Base-by-base conservation (phyloP, 257 asterid genomes). In the Euphrasia confusa region DNA sequence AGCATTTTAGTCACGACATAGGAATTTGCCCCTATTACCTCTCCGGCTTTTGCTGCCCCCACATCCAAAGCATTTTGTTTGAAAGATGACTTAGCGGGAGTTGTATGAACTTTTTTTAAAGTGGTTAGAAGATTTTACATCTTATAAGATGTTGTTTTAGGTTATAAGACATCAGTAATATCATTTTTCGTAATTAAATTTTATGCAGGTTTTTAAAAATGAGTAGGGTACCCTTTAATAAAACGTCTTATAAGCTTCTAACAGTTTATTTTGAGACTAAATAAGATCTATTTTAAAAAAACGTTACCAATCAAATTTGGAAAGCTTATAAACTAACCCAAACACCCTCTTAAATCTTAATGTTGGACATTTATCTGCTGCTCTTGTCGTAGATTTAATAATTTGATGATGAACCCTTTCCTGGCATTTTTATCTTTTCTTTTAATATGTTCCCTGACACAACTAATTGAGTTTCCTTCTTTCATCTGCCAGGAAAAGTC, bases 401-500 rank as follows among this genome's bases (percentile, higher is more conserved):
- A 28, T 68, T 44, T 54, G 52, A 12, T 21, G 47, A 28, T 12
- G 54, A 68, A 63, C 12, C 33, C 40, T 49, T 18, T 52, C 50
- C 50, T 52, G 65, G 18, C 33, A 53, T 47, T 58, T 8, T 44
- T 6, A 28, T 9, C 24, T 57, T 45, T 65, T 48, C 56, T 44
- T 47, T 24, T 15, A 37, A 15, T 33, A 37, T 63, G 26, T 7
- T 33, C 28, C 48, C 27, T 58, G 30, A 67, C 61, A 32, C 58
- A 74, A 58, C 69, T 52, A 57, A 44, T 57, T 26, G 12, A 18
- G 42, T 63, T 68, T 61, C 45, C 61, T 54, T 59, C 40, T 33
- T 67, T 71, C 64, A 47, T 45, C 60, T 69, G 70, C 52, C 82
- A 93, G 99, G 99, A 89, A 75, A 93, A 80, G 66, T 83, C 95